Percentiles rank a stretch among this genome's conserved stretches.
Conservation (phyloP, 257 asterid genomes). For the Nicotiana undulata region DNA sequence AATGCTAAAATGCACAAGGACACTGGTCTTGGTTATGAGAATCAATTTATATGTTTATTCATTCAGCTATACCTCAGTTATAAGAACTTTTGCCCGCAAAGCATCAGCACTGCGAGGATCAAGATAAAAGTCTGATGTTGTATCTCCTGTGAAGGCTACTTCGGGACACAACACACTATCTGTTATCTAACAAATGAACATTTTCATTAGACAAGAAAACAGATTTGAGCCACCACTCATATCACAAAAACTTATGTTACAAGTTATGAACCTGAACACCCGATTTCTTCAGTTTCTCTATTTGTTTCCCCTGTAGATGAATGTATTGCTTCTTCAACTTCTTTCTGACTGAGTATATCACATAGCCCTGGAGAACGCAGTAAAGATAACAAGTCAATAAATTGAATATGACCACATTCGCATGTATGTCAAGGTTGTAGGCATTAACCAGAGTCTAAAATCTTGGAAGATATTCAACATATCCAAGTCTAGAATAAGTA, state of each 20-base stretch:
- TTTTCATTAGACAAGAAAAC: background rate
- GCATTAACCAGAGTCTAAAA: no score
- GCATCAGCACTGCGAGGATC: conserved; percentile 93
- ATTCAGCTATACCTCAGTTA: conserved; percentile 60
- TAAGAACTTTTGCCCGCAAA: conserved; percentile 86
- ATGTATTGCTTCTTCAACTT: conserved; percentile 80
- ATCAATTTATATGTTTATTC: background rate
- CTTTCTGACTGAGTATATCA: conserved; percentile 80
- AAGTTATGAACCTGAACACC: conserved; percentile 66
- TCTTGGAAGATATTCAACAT: no score
- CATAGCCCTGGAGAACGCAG: conserved; percentile 65
- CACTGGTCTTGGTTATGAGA: background rate
- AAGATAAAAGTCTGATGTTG: conserved; percentile 66
- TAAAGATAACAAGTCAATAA: background rate
- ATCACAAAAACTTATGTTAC: conserved; percentile 2
- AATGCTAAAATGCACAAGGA: background rate
- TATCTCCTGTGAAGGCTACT: conserved; percentile 97
- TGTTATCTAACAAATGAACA: conserved; percentile 56
- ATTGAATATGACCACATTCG: background rate
- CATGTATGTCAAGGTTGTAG: no score
- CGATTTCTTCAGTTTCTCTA: conserved; percentile 91
- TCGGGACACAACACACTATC: conserved; percentile 86
- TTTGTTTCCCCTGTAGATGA: conserved; percentile 83
- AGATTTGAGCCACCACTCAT: background rate
- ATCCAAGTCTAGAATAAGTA: no score